Base-by-base conservation (phyloP, 306 rosid species). In the Cucumis melo region DNA sequence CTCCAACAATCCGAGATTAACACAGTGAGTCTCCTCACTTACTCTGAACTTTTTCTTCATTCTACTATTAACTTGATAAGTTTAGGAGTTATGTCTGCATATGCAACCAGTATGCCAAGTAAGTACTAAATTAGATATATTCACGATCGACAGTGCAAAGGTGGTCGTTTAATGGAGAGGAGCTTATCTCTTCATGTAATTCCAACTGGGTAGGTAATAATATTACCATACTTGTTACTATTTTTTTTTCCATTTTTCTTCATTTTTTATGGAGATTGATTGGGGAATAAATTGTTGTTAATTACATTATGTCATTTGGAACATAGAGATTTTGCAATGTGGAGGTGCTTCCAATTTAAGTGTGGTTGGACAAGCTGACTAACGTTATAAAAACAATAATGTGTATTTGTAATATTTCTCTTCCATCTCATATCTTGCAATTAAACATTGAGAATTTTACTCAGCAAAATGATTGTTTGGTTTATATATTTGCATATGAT, bases 311-410 rank as follows among this genome's bases (percentile, higher is more conserved):
- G 77, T 51, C n/a, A 55, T 59, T 84, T 77, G 72, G 53, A 23
- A 51, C 74, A 55, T 70, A 93, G 97, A 80, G 91, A 84, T 74
- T 84, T 90, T 79, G 98, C 96, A 44, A 90, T 90, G 96, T 91
- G 97, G 97, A 88, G 98, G 84, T 93, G 98, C 77, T 93, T 91
- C 81, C 92, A 84, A 54, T 63, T 74, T 68, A 75, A 84, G 14
- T 93, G 98, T 60, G 89, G 90, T 20, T 91, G 97, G 97, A 84
- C 87, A 71, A 97, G 89, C 72, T 82, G 81, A 94, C 97, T 93
- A 88, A 86, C 68, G 82, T 77, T 16, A 75, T 59, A 12, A 46
- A 3, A 32, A 3, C 36, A 44, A 48, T 61, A 61, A 61, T 21
- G 6, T 50, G 59, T 68, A 36, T 32, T 62, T 48, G 50, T 19